These are phyloP conservation scores for Cladosporium cucumerinum DNA, from an alignment of 2,329 filamentous ascomycete genomes.

Conservation along the genomic window DNA sequence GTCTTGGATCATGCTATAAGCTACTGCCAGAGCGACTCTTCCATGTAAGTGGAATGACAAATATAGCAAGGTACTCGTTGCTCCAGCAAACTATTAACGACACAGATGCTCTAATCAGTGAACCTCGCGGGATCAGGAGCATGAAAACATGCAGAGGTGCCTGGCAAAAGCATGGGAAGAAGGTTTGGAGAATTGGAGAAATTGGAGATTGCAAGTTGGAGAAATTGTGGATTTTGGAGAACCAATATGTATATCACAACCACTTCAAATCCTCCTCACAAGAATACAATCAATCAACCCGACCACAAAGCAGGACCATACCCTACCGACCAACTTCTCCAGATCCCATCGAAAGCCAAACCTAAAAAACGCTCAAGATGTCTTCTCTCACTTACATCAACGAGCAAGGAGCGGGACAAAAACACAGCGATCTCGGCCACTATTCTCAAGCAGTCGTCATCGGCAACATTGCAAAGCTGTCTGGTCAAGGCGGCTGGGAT, in stretches of 20 bases:
- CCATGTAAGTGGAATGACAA: not conserved
- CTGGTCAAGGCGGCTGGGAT: constrained; percentile 16
- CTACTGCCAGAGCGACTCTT: not conserved
- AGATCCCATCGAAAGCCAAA: not conserved
- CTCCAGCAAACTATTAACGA: not conserved
- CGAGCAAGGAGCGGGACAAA: constrained; percentile 11
- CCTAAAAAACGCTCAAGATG: not conserved
- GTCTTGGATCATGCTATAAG: not conserved
- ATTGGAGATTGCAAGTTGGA: not conserved
- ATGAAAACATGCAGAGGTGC: not conserved
- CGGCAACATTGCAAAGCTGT: constrained; percentile 7
- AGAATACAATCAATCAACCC: not conserved
- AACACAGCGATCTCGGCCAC: constrained; percentile 5
- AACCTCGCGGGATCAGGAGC: not conserved
- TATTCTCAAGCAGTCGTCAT: constrained; percentile 15
- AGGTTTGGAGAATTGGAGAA: not conserved
- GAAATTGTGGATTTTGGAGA: not conserved
- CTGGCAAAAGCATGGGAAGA: not conserved
- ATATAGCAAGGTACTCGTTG: not conserved
- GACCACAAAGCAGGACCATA: not conserved
- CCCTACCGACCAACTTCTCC: not conserved
- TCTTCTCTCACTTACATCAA: constrained; percentile 12
- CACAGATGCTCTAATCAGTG: not conserved
- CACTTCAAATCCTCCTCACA: not conserved
- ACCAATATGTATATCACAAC: not conserved